Evolutionary conservation across 352 stramenopile species (phyloP).

Genomic region (Phytophthora kernoviae): DNA sequence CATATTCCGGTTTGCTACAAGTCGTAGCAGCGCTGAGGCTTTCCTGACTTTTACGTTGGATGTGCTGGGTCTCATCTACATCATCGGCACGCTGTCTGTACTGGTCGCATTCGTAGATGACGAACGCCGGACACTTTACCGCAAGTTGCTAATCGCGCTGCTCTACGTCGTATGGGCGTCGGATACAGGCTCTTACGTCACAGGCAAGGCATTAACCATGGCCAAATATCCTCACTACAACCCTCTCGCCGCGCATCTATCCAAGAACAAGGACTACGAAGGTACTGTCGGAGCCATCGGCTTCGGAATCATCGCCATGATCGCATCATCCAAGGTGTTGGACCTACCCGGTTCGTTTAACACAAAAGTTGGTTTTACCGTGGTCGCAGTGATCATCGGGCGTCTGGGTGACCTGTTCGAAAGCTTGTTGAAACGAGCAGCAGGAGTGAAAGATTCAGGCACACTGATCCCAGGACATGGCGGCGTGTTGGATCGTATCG

Average conservation of each 20-base stretch:
- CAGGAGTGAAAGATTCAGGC: constrained; percentile 94
- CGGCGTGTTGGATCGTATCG: constrained; percentile 94
- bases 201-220: constrained; percentile 84
- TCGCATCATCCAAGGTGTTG: constrained; percentile 68
- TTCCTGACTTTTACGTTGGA: constrained; percentile 61
- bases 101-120: constrained; percentile 70
- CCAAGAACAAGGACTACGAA: constrained; percentile 97
- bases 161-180: constrained; percentile 78
- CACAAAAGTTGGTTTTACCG: constrained; percentile 76
- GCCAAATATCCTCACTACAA: constrained; percentile 86
- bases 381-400: constrained; percentile 93
- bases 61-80: constrained; percentile 62
- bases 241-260: constrained; percentile 87
- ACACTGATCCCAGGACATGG: constrained; percentile 95
- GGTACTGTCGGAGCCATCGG: constrained; percentile 88
- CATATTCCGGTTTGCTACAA: constrained; percentile 49
- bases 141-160: constrained; percentile 68
- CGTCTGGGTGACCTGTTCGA: constrained; percentile 95
- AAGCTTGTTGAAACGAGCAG: constrained; percentile 95
- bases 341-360: constrained; percentile 73
- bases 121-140: constrained; percentile 51
- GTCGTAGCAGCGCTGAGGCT: constrained; percentile 27
- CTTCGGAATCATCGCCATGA: constrained; percentile 86
- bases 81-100: constrained; percentile 56
- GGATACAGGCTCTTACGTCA: constrained; percentile 95